Conservation (phyloP, 768 basidiomycete species). For the Ramaria sp. region DNA sequence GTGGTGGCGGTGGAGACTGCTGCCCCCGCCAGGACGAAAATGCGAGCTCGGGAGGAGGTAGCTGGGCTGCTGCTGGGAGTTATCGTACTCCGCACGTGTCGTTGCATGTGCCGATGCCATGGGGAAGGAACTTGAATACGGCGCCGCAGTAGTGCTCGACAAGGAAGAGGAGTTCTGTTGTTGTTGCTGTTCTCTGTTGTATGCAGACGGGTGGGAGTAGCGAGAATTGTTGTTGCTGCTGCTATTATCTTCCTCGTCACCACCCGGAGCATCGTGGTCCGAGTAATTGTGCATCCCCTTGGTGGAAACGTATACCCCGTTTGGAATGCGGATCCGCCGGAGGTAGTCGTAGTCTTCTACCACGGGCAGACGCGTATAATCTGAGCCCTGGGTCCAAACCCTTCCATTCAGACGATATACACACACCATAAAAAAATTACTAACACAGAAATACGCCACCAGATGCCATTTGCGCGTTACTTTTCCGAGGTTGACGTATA, state of each 20-base stretch:
- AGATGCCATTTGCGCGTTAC: slow-evolving; percentile 70
- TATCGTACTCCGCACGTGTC: no score
- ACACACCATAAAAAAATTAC: no score
- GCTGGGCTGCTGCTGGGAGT: no score
- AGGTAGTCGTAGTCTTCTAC: slow-evolving; percentile 69
- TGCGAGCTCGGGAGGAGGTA: no score
- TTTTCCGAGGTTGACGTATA: slow-evolving; percentile 52
- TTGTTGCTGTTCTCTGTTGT: slow-evolving; percentile 12
- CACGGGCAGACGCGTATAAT: slow-evolving; percentile 59
- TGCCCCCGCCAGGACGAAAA: no score
- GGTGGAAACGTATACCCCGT: slow-evolving; percentile 62
- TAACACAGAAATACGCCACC: slow-evolving; percentile 71
- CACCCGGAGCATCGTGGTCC: slow-evolving; percentile 25
- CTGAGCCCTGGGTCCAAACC: slow-evolving; percentile 40
- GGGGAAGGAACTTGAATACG: no score
- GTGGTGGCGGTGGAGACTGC: no score
- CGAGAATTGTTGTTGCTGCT: slow-evolving; percentile 9
- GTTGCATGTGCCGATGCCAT: no score
- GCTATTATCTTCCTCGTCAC: slow-evolving; percentile 14
- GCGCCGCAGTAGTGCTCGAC: no score
- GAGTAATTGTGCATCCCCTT: slow-evolving; percentile 33
- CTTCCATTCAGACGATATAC: background rate
- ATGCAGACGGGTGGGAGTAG: slow-evolving; percentile 8
- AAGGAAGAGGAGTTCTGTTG: no score
- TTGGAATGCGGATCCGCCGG: slow-evolving; percentile 52